Base-by-base conservation (phyloP, 2,329 filamentous ascomycete species). In the Xylaria multiplex region DNA sequence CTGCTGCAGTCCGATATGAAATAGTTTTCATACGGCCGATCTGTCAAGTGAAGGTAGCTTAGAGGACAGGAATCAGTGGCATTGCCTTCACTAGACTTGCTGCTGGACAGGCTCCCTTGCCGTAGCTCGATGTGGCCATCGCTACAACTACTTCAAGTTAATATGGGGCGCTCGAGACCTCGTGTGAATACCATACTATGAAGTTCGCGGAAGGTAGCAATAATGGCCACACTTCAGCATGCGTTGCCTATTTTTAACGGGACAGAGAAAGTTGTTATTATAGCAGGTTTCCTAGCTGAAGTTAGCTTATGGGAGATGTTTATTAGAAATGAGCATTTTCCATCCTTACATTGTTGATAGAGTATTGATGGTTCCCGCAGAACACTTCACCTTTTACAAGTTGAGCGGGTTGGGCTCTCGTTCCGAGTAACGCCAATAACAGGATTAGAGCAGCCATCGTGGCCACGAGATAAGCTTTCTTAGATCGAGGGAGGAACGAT, bases 1-100 rank as follows among this genome's bases (percentile, higher is more conserved):
- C 83, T 81, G 67, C 88, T 81, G 74, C 87, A 90, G 72, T 90
- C 88, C 0, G 87, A 89, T 69, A 88, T 87, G 77, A 91, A 89
- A 76, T 87, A 89, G 71, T 90, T 90, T 45, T 87, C 81, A 66
- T 90, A 89, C 0, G 88, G 88, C 1, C 83, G 81, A 68, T 88
- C 86, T 37, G 80, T 84, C 2, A 88, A 77, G 24, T 79, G 75
- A 8, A 76, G 62, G 55, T 72, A 74, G 22, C 54, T 70, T 8
- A 68, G 24, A 16, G 63, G 48, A 54, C 71, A 74, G 16, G 66
- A 24, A 22, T 63, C 62, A 22, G 16, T 60, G 24, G 45, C 42
- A 13, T 42, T 56, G 16, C 55, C 58, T 27, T 53, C 48, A 9
- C 42, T 16, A 49, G 27, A 57, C 64, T 30, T 52, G 24, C 30